A percentile compares a stretch with the other conserved stretches of the same genome.
phyloP scores from a whole-genome alignment of 1,284 basidiomycete species.

The Exsudoporus floridanus region DNA sequence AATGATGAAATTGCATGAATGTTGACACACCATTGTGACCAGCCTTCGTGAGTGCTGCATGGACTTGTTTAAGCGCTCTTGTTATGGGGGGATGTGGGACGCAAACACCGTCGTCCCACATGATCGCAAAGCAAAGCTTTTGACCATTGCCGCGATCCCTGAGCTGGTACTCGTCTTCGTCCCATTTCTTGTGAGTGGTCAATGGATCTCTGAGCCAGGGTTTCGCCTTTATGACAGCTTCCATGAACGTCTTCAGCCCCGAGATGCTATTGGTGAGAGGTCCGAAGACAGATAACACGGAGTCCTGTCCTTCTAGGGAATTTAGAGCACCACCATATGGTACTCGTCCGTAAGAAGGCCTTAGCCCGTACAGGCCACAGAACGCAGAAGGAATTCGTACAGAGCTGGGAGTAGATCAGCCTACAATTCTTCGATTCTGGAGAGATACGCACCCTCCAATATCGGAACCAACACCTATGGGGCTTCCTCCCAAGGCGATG shows the following conservation, averaged over 20 bases:
- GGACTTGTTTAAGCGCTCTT: constrained; percentile 60
- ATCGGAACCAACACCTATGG: constrained; percentile 68
- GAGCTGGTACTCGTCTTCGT: constrained; percentile 56
- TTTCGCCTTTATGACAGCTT: constrained; percentile 52
- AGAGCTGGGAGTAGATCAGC: constrained; percentile 42
- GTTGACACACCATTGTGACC: constrained; percentile 59
- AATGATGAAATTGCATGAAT: not conserved
- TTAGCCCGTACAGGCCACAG: constrained; percentile 66
- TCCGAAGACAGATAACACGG: constrained; percentile 69
- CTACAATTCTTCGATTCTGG: not conserved
- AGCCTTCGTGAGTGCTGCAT: constrained; percentile 56
- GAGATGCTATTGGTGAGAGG: constrained; percentile 61
- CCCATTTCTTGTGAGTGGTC: constrained; percentile 63
- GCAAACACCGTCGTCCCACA: constrained; percentile 62
- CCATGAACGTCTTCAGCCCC: constrained; percentile 63
- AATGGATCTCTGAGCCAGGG: constrained; percentile 74
- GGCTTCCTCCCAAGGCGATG: constrained; percentile 54
- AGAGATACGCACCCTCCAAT: constrained; percentile 53
- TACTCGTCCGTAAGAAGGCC: constrained; percentile 69
- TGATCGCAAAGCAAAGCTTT: constrained; percentile 58
- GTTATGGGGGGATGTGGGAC: constrained; percentile 71
- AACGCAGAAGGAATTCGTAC: constrained; percentile 70
- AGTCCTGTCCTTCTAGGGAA: constrained; percentile 68
- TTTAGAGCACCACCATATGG: constrained; percentile 67
- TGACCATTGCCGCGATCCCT: constrained; percentile 57